A percentile compares a stretch with the other conserved stretches of the same genome.
Evolutionary conservation across 306 rosid species (phyloP).

Genomic region (Pachyrhizus erosus): DNA sequence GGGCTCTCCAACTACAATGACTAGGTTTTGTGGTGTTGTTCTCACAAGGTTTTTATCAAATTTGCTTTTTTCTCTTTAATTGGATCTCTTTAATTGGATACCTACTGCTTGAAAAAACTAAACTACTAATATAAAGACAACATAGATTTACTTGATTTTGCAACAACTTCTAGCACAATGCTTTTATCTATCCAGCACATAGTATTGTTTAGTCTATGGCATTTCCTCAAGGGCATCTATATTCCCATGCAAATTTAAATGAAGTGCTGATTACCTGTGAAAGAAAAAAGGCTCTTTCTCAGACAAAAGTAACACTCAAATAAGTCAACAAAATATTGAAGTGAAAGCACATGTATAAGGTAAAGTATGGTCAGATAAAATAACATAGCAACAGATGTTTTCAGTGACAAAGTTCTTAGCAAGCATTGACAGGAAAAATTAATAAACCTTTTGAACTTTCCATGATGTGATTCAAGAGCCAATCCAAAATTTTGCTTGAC

Average conservation of each 20-base stretch:
- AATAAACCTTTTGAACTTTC: conserved; percentile 60
- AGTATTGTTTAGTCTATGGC: background rate
- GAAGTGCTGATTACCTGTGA: background rate
- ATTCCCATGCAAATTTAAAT: conserved; percentile 10
- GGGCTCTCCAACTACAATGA: background rate
- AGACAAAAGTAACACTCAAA: conserved; percentile 25
- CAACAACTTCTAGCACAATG: background rate
- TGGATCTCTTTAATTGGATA: conserved; percentile 28
- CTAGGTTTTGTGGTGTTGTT: background rate
- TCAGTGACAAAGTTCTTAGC: conserved; percentile 12
- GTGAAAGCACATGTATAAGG: background rate
- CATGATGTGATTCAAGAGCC: conserved; percentile 61
- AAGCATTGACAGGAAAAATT: conserved; percentile 32
- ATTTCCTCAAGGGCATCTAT: background rate
- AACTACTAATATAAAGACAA: conserved; percentile 14
- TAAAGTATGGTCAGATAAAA: conserved; percentile 35
- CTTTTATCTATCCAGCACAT: conserved; percentile 19
- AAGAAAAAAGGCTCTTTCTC: conserved; percentile 3
- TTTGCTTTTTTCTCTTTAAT: conserved; percentile 20
- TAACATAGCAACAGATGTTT: conserved; percentile 15
- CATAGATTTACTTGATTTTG: background rate
- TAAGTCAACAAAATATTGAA: conserved; percentile 33
- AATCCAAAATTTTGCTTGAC: conserved; percentile 78
- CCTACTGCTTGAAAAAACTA: conserved; percentile 3
- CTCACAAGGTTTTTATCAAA: background rate